Percentiles rank a stretch among this genome's conserved stretches.
These are phyloP conservation scores for Didymella keratinophila DNA, from an alignment of 2,329 filamentous ascomycete genomes.

Conservation along the genomic window DNA sequence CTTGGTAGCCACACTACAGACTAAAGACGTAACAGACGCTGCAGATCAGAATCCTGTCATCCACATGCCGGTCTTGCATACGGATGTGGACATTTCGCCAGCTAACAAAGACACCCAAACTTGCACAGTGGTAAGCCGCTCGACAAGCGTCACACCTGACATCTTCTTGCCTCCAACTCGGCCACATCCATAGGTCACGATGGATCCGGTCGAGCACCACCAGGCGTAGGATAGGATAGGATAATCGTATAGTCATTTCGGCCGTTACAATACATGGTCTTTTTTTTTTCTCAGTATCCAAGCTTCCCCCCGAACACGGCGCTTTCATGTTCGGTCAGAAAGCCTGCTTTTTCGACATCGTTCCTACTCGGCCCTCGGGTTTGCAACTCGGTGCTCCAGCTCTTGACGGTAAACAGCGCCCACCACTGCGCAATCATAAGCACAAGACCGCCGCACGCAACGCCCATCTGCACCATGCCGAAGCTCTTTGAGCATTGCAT, in stretches of 20 bases:
- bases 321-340: constrained; percentile 7
- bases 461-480: constrained; percentile 30
- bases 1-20: not conserved
- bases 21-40: constrained; percentile 22
- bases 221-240: not conserved
- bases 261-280: constrained; percentile 10
- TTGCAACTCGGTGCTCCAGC: constrained; percentile 36
- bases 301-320: constrained; percentile 18
- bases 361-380: constrained; percentile 8
- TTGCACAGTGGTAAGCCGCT: constrained; percentile 1
- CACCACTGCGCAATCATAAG: constrained; percentile 48
- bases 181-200: not conserved
- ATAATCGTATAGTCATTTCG: constrained; percentile 17
- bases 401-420: constrained; percentile 38
- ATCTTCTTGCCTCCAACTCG: not conserved
- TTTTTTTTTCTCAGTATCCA: constrained; percentile 15
- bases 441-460: constrained; percentile 33
- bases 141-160: not conserved
- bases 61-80: constrained; percentile 31
- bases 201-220: not conserved
- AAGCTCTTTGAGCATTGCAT: constrained; percentile 41
- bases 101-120: not conserved
- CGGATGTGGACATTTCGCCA: not conserved
- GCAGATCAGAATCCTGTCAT: constrained; percentile 15
- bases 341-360: constrained; percentile 29